Evolutionary conservation across 2,329 filamentous ascomycete species (phyloP).

Genomic region (Dactylellina drechsleri): DNA sequence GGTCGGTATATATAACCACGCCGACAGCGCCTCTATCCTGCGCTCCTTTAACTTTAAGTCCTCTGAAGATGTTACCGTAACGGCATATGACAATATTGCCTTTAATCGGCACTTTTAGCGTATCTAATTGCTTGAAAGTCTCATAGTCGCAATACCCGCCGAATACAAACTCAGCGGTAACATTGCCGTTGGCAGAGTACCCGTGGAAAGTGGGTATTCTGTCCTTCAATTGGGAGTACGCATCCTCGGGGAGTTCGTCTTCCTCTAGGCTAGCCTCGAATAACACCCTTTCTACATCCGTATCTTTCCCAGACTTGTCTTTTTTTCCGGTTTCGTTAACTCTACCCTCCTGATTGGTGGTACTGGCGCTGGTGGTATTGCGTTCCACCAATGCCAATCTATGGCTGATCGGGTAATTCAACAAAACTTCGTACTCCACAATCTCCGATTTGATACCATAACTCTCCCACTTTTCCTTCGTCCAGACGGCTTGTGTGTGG

Average conservation of each 20-base stretch:
- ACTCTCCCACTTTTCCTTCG: conserved; percentile 75
- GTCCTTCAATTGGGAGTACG: conserved; percentile 66
- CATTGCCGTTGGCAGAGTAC: conserved; percentile 86
- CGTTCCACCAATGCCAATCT: conserved; percentile 73
- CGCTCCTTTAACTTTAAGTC: conserved; percentile 87
- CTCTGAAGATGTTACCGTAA: conserved; percentile 71
- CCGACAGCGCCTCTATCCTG: conserved; percentile 87
- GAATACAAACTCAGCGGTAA: conserved; percentile 86
- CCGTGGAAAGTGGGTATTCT: conserved; percentile 78
- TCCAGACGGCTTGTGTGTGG: conserved; percentile 80
- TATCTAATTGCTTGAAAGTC: conserved; percentile 79
- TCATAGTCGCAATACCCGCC: conserved; percentile 88
- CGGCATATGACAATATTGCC: conserved; percentile 74
- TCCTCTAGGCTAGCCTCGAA: conserved; percentile 81
- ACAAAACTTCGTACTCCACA: conserved; percentile 77
- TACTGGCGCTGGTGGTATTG: conserved; percentile 59
- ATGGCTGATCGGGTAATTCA: conserved; percentile 80
- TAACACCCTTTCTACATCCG: conserved; percentile 68
- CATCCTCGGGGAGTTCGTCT: conserved; percentile 61
- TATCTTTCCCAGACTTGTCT: conserved; percentile 76
- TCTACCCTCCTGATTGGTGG: conserved; percentile 60
- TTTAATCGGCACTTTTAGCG: conserved; percentile 76
- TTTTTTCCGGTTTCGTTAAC: conserved; percentile 71
- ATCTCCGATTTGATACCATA: conserved; percentile 73
- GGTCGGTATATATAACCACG: conserved; percentile 92